Conservation (phyloP, 2,329 filamentous ascomycete species). For the Apiospora sp. region DNA sequence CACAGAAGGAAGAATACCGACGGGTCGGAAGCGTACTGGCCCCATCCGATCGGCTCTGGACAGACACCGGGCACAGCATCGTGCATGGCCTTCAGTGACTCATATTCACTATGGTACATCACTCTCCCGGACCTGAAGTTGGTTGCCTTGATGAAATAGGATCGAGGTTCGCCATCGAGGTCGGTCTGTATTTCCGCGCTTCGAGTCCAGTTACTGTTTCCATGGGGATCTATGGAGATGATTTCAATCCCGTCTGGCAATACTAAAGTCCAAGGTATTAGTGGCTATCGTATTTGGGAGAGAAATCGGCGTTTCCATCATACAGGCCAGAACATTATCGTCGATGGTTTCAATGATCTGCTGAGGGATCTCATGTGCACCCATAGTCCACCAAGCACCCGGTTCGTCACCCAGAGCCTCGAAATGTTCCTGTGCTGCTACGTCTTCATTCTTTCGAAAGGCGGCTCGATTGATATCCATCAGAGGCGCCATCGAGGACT, state of each 20-base stretch:
- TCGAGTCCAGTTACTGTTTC: neutral
- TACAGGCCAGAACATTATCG: neutral
- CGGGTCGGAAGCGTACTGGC: neutral
- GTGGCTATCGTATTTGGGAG: too few species aligned
- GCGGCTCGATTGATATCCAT: neutral
- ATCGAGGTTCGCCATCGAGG: neutral
- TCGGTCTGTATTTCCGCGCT: neutral
- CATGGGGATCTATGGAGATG: neutral
- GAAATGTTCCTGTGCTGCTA: neutral
- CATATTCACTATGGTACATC: slow-evolving; percentile 27
- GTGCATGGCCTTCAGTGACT: slow-evolving; percentile 25
- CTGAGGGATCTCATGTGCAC: neutral
- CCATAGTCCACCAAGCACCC: neutral
- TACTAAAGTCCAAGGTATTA: neutral
- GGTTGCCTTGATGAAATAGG: neutral
- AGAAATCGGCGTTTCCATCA: neutral
- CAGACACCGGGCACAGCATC: slow-evolving; percentile 23
- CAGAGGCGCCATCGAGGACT: neutral
- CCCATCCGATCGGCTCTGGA: neutral
- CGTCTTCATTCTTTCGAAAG: neutral
- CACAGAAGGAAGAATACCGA: neutral
- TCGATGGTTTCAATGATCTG: neutral
- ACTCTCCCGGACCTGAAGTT: slow-evolving; percentile 21
- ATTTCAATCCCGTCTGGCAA: neutral
- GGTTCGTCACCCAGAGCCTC: neutral